Percentiles rank a stretch among this genome's conserved stretches.
Conservation (phyloP, 1,284 basidiomycete genomes). For the Heterobasidion occidentale region DNA sequence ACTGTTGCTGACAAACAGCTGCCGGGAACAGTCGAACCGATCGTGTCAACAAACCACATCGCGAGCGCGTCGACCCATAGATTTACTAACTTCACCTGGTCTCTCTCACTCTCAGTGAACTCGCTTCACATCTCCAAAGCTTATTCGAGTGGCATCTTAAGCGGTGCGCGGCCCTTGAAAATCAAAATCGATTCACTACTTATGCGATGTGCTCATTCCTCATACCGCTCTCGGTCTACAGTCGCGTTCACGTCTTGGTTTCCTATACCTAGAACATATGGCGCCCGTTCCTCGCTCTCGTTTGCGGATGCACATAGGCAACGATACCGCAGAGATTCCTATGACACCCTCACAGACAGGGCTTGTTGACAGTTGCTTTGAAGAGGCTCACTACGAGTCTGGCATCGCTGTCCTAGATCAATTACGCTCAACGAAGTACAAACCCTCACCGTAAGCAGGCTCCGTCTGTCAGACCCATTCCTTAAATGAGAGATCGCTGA, state of each 20-base stretch:
- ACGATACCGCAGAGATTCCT: slow-evolving; percentile 30
- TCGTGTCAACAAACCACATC: neutral
- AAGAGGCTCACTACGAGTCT: slow-evolving; percentile 64
- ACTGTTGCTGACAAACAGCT: neutral
- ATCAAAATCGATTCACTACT: no score
- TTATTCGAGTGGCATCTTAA: no score
- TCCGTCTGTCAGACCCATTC: neutral
- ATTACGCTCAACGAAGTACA: slow-evolving; percentile 44
- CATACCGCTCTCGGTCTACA: no score
- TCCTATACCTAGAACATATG: neutral
- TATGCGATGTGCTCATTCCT: no score
- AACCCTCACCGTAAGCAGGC: slow-evolving; percentile 43
- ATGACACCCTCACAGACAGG: slow-evolving; percentile 47
- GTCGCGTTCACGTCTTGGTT: no score
- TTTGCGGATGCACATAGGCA: neutral
- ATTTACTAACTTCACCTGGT: neutral
- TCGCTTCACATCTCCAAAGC: no score
- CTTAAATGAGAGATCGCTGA: neutral
- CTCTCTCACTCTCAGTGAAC: no score
- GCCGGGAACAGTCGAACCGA: neutral
- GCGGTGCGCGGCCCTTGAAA: no score
- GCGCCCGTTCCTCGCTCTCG: neutral
- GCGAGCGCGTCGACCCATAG: neutral
- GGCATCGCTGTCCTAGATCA: slow-evolving; percentile 54
- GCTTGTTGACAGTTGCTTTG: slow-evolving; percentile 61